phyloP scores from a whole-genome alignment of 1,284 basidiomycete species.

The Ganoderma lingzhi region DNA sequence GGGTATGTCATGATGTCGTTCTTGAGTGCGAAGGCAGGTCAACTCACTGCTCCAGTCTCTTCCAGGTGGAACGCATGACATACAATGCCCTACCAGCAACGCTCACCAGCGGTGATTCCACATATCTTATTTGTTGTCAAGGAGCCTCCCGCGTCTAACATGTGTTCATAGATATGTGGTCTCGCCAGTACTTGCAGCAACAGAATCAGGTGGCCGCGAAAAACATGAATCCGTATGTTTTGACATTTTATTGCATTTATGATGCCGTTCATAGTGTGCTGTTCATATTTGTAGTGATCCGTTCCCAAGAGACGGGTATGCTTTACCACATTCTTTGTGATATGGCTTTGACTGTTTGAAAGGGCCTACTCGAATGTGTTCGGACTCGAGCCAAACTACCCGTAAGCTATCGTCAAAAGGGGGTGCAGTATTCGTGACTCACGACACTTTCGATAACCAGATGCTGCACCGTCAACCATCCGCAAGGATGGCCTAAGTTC shows the following conservation, averaged over 20 bases:
- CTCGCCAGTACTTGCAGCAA: constrained; percentile 65
- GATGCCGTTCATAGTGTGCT: not conserved
- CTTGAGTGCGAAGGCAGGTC: constrained; percentile 40
- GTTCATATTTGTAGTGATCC: not conserved
- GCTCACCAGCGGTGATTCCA: not conserved
- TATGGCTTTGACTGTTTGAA: constrained; percentile 36
- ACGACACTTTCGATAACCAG: constrained; percentile 35
- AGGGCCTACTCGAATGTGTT: constrained; percentile 51
- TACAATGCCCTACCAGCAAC: not conserved
- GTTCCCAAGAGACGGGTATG: not conserved
- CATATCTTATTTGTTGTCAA: constrained; percentile 42
- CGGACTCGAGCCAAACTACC: constrained; percentile 45
- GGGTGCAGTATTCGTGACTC: not conserved
- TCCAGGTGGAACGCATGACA: not conserved
- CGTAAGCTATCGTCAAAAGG: constrained; percentile 27
- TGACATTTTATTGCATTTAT: constrained; percentile 48
- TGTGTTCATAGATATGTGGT: constrained; percentile 61
- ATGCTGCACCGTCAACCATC: constrained; percentile 66
- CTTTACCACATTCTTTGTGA: not conserved
- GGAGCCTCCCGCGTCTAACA: constrained; percentile 44
- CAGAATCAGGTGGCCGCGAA: constrained; percentile 64
- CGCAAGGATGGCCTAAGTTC: constrained; percentile 68
- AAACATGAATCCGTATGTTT: constrained; percentile 60
- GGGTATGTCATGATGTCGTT: constrained; percentile 52
- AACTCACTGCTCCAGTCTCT: not conserved